Percentiles rank a stretch among this genome's conserved stretches.
These are phyloP conservation scores for Falciphora oryzae DNA, from an alignment of 2,329 filamentous ascomycete species.

Conservation along the genomic window DNA sequence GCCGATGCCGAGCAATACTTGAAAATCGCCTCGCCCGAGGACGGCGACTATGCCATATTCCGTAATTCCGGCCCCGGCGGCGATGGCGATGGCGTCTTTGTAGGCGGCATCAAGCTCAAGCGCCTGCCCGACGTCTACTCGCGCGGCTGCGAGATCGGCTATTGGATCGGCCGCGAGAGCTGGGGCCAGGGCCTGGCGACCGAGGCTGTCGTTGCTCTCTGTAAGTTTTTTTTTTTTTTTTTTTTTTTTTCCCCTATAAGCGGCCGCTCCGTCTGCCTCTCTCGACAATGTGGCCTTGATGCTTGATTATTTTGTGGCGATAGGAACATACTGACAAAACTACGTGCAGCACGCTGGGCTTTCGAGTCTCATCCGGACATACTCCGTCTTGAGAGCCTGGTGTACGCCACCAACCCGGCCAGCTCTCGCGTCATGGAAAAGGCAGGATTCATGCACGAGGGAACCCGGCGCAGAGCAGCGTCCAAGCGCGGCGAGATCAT, in stretches of 20 bases:
- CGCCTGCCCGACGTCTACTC: slow-evolving; percentile 31
- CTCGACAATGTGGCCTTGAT: neutral
- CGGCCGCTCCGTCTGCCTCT: neutral
- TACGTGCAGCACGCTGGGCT: slow-evolving; percentile 29
- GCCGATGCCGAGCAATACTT: slow-evolving; percentile 25
- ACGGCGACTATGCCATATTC: slow-evolving; percentile 21
- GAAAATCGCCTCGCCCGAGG: slow-evolving; percentile 25
- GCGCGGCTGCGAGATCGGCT: slow-evolving; percentile 42
- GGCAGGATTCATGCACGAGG: slow-evolving; percentile 38
- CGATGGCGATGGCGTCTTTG: slow-evolving; percentile 25
- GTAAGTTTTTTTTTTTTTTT: neutral
- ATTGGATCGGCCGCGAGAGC: slow-evolving; percentile 36
- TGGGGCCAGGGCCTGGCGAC: slow-evolving; percentile 43
- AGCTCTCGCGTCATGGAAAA: slow-evolving; percentile 38
- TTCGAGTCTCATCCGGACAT: slow-evolving; percentile 36
- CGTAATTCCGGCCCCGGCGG: slow-evolving; percentile 11
- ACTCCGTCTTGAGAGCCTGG: slow-evolving; percentile 34
- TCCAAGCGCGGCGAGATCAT: slow-evolving; percentile 35
- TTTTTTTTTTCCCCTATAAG: neutral
- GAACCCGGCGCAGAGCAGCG: slow-evolving; percentile 32
- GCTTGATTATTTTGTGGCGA: neutral
- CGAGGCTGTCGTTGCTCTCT: slow-evolving; percentile 32
- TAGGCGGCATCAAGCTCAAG: slow-evolving; percentile 37
- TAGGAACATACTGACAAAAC: neutral
- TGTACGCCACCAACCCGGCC: slow-evolving; percentile 32